Evolutionary conservation across 345 rosid species (phyloP), one percentile per base, ranked within the genome.

Genomic region (Mallotus nudiflorus): DNA sequence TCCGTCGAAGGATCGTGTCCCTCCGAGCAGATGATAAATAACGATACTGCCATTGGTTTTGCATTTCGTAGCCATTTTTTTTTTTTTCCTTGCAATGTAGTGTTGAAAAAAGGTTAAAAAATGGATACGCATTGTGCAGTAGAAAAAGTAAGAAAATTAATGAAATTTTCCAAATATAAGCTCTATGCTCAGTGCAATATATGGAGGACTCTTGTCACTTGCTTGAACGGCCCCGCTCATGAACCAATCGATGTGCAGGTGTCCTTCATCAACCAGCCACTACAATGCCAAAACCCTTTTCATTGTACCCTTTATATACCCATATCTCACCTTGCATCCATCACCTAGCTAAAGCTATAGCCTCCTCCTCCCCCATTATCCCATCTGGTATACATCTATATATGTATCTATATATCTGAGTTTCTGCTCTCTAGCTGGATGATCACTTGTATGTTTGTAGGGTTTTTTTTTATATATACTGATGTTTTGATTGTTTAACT

Each of bases 241-340:
- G 3, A 13, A 25, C n/a, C 19, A 42, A 62, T 13, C 25, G 42
- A 16, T 3, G 3, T 48, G 55, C 55, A 65, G 56, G 56, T 65
- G 44, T 65, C 68, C 16, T 49, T n/a, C 56, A 65, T 48, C 28
- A 65, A 9, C 5, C 10, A 27, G 13, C 42, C 68, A n/a, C 27
- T 19, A 3, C n/a, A 3, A 31, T 18, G 0, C 39, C n/a, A 1
- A 63, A 45, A 45, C 24, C 22, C 27, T 58, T 9, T 6, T 7
- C 19, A 18, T 59, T 59, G 33, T 33, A 0, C 55, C 31, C 59
- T 12, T 25, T 54, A 25, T 54, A 54, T 54, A 24, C 28, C n/a
- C 28, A 54, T 27, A 54, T 25, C 28, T 42, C 9, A 33, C n/a
- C n/a, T n/a, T 33, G 37, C 46, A 42, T 12, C 46, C 46, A 10